Base-by-base conservation (phyloP, 2,329 filamentous ascomycete genomes). In the Aspergillus spinulosporus region DNA sequence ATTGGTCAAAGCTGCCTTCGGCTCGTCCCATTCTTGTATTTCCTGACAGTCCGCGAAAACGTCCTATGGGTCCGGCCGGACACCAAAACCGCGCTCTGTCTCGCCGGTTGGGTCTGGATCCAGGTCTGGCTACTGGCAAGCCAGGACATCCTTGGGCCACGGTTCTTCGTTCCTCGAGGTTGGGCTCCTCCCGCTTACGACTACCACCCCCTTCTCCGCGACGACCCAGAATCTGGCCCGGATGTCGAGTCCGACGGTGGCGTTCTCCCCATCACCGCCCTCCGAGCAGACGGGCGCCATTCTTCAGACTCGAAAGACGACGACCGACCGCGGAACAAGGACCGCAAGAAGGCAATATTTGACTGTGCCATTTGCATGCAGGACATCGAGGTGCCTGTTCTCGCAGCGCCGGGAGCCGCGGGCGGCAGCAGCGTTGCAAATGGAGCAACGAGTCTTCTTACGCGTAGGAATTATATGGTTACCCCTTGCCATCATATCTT, bases 351-450 rank as follows among this genome's bases (percentile, higher is more conserved):
- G 66, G 81, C 81, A 39, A 69, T 83, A 1, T 94, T 96, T 58
- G 92, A 97, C 76, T 99, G 94, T 73, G 91, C 92, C 14, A 97
- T 99, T 63, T 99, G 94, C 72, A 89, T 93, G 75, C 92, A 96
- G 74, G 82, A 89, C 45, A 86, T 99, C 15, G 91, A 97, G 71
- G 91, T 97, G 2, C 90, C 92, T 0, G 87, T 97, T 21, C 76
- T 96, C 32, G 66, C 71, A 3, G 70, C 71, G 11, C 71, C 64
- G 15, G 79, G 80, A 44, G 82, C 84, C 32, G 82, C 86, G 56
- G 78, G 68, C 66, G 66, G 69, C 64, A 68, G 67, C 57, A 69
- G 75, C 29, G 72, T 77, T 44, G 62, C 76, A 12, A 74, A 77
- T 47, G 71, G 77, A 42, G 75, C 74, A 4, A 73, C 84, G 0